Percentiles rank a stretch among this genome's conserved stretches.
These are phyloP conservation scores for Entophlyctis luteolus DNA, from an alignment of 192 early-diverging fungal species.

Conservation along the genomic window DNA sequence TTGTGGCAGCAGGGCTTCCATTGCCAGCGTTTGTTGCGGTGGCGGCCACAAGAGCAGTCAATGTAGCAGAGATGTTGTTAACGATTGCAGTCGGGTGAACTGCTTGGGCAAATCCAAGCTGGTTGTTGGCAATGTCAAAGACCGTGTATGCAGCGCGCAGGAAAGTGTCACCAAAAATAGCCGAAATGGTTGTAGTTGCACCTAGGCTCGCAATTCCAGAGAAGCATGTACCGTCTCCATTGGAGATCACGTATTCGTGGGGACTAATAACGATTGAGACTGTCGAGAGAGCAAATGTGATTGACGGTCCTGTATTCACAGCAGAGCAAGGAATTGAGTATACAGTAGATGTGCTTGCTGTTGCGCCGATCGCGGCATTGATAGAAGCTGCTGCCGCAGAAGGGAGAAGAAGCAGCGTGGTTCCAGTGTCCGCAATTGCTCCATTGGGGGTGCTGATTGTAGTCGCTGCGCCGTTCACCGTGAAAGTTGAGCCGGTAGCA, in stretches of 20 bases:
- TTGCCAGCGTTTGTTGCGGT: no score
- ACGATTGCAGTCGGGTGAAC: no score
- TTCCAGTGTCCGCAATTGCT: constrained; percentile 38
- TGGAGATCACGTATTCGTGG: constrained; percentile 11
- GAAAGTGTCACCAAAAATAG: constrained; percentile 38
- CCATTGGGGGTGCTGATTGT: neutral
- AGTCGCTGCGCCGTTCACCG: neutral
- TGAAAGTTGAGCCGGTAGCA: neutral
- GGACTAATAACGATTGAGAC: constrained; percentile 8
- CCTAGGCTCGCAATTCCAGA: constrained; percentile 20
- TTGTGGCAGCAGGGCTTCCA: no score
- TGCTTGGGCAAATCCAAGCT: constrained; percentile 30
- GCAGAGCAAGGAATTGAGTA: neutral
- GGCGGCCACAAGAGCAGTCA: no score
- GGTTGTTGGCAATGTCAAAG: constrained; percentile 32
- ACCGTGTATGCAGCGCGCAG: constrained; percentile 36
- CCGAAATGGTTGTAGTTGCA: neutral
- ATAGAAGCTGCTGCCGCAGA: constrained; percentile 20
- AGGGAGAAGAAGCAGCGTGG: constrained; percentile 25
- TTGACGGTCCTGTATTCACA: constrained; percentile 1
- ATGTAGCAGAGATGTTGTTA: no score
- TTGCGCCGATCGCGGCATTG: constrained; percentile 35
- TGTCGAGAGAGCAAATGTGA: neutral
- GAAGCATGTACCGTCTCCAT: constrained; percentile 19
- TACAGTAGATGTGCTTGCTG: neutral